Percentiles rank a stretch among this genome's conserved stretches.
Conservation (phyloP, 768 basidiomycete genomes). For the Trametes gibbosa region DNA sequence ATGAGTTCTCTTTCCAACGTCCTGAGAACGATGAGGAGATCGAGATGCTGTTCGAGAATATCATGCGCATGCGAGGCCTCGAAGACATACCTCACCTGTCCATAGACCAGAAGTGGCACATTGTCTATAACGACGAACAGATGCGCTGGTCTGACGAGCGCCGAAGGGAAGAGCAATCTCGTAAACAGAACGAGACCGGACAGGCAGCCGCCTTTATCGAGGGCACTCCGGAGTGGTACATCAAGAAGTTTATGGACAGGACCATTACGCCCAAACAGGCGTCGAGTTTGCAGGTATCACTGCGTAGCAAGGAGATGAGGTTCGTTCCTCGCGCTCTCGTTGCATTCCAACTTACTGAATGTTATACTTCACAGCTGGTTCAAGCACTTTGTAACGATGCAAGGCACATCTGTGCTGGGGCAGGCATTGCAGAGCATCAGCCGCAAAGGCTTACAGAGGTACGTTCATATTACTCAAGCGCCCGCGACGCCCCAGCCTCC, state of each 20-base stretch:
- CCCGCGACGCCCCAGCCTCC: background rate
- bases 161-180: conserved; percentile 58
- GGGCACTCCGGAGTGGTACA: conserved; percentile 89
- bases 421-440: conserved; percentile 75
- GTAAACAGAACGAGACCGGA: conserved; percentile 58
- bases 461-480: conserved; percentile 13
- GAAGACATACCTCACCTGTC: conserved; percentile 55
- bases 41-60: conserved; percentile 74
- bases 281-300: conserved; percentile 66
- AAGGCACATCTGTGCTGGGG: conserved; percentile 83
- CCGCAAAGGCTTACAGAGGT: conserved; percentile 66
- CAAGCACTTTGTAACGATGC: conserved; percentile 66
- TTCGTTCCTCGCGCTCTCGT: conserved; percentile 32
- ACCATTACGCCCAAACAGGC: conserved; percentile 83
- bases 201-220: conserved; percentile 51
- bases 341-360: background rate
- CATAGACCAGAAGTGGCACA: conserved; percentile 88
- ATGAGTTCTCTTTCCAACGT: conserved; percentile 71
- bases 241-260: conserved; percentile 85
- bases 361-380: conserved; percentile 63
- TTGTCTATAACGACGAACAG: conserved; percentile 82
- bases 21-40: conserved; percentile 78
- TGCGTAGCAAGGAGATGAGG: conserved; percentile 81
- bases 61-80: conserved; percentile 68
- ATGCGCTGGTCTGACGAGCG: conserved; percentile 75